Conservation (phyloP, 2,329 filamentous ascomycete species). For the Sphaerostilbella broomeana region DNA sequence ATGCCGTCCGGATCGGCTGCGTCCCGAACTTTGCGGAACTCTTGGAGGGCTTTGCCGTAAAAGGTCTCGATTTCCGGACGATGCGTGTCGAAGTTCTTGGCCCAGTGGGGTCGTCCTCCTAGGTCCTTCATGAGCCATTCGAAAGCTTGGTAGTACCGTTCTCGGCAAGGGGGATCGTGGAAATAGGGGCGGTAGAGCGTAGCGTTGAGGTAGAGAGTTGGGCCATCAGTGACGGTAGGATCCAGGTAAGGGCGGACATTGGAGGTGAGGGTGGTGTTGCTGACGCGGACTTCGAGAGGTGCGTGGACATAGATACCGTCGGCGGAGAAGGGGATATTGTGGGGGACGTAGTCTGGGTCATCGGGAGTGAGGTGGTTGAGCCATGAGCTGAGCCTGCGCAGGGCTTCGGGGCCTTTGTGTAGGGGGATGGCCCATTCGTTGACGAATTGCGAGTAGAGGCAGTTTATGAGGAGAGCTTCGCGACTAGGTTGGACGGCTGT, state of each 20-base stretch:
- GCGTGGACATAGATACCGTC: conserved; percentile 77
- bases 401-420: conserved; percentile 76
- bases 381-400: conserved; percentile 79
- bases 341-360: conserved; percentile 57
- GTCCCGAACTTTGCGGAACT: conserved; percentile 63
- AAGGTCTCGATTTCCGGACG: conserved; percentile 56
- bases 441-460: conserved; percentile 95
- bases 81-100: conserved; percentile 73
- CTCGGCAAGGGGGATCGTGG: conserved; percentile 66
- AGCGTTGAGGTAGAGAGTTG: conserved; percentile 83
- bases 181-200: conserved; percentile 81
- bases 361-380: conserved; percentile 57
- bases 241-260: conserved; percentile 52
- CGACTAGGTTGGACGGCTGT: conserved; percentile 75
- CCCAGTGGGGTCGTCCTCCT: conserved; percentile 80
- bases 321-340: conserved; percentile 73
- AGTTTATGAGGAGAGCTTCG: conserved; percentile 87
- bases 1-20: conserved; percentile 73
- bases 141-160: conserved; percentile 80
- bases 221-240: conserved; percentile 58
- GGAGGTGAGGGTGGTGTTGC: conserved; percentile 51
- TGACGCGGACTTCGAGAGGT: conserved; percentile 86
- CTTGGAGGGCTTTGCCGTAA: conserved; percentile 61
- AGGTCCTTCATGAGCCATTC: conserved; percentile 86
- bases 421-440: conserved; percentile 97